phyloP scores from a whole-genome alignment of 768 basidiomycete species.

The Tricholoma matsutake region DNA sequence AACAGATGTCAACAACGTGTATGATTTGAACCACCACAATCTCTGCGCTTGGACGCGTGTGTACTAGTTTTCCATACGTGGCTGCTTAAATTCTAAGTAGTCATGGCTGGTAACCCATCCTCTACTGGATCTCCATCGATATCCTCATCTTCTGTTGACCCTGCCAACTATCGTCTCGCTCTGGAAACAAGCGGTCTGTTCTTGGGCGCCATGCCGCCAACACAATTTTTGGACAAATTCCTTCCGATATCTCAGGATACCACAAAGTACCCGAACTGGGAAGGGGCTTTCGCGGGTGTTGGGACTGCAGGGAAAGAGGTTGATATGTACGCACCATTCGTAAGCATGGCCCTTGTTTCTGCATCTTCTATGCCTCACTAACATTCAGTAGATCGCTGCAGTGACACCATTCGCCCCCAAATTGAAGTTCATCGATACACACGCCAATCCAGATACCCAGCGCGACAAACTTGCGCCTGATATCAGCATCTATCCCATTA shows the following conservation, averaged over 20 bases:
- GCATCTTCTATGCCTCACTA: too few species aligned
- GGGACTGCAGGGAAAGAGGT: neutral
- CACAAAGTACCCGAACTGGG: neutral
- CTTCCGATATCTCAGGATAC: neutral
- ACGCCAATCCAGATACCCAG: neutral
- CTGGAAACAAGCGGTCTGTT: neutral
- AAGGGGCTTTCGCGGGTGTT: neutral
- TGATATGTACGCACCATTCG: neutral
- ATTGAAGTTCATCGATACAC: neutral
- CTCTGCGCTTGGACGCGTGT: too few species aligned
- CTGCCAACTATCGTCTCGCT: too few species aligned
- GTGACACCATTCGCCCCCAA: neutral
- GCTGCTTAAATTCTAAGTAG: too few species aligned
- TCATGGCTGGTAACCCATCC: too few species aligned
- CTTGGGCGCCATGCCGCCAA: slow-evolving; percentile 12
- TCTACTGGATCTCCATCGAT: too few species aligned
- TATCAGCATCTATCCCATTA: too few species aligned
- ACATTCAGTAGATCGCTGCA: neutral
- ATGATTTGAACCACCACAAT: too few species aligned
- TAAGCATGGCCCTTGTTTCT: neutral
- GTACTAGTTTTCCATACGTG: too few species aligned
- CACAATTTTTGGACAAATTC: neutral
- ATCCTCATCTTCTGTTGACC: too few species aligned
- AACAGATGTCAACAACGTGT: too few species aligned
- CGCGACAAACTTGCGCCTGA: neutral